Conservation (phyloP, 2,329 filamentous ascomycete genomes). For the Talaromyces sp. region DNA sequence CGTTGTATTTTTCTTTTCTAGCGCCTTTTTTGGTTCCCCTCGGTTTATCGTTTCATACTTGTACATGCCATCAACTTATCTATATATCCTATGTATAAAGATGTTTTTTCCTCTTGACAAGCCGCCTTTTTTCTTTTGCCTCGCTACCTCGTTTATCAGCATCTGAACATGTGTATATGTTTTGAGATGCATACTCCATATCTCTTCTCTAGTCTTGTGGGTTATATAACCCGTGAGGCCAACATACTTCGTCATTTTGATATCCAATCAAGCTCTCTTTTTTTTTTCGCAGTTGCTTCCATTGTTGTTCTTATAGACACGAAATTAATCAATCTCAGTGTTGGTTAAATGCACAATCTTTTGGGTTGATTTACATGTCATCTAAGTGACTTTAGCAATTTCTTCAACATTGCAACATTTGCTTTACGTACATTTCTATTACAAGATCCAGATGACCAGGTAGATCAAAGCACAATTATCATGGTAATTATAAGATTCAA, state of each 20-base stretch:
- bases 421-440: neutral
- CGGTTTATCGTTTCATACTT: neutral
- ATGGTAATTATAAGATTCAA: neutral
- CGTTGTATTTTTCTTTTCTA: neutral
- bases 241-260: neutral
- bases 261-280: neutral
- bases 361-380: no score
- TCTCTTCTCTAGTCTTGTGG: neutral
- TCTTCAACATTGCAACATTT: no score
- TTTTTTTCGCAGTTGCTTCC: neutral
- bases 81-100: neutral
- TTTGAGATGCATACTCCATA: neutral
- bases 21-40: neutral
- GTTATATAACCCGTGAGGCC: neutral
- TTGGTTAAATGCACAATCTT: neutral
- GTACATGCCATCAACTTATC: neutral
- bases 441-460: neutral
- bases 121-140: neutral
- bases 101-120: neutral
- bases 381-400: no score
- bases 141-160: neutral
- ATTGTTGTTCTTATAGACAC: neutral
- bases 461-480: neutral
- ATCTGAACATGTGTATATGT: neutral
- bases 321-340: neutral